Base-by-base conservation (phyloP, 306 rosid species). In the Cicer chorassanicum region DNA sequence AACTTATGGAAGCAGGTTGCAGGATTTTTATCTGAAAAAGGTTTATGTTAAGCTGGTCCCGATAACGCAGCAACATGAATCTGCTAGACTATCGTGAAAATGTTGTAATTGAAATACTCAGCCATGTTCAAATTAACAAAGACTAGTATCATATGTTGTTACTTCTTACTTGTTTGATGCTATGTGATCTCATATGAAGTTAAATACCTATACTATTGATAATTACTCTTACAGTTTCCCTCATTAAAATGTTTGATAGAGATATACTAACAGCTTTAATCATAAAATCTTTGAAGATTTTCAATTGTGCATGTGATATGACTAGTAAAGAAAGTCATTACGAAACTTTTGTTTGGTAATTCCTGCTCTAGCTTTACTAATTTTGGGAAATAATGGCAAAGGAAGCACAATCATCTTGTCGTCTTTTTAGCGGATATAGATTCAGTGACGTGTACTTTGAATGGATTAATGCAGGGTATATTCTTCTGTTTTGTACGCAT, bases 271-370 rank as follows among this genome's bases (percentile, higher is more conserved):
- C 16, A 66, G 42, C 16, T 19, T 34, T 45, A 46, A 21, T 18
- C 73, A 29, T 7, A 49, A 68, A 39, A 68, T 49, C 29, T 4
- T n/a, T 46, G 18, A 12, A 66, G 13, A 11, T 13, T 67, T 48
- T 42, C 57, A 21, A 67, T 24, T 21, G 21, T 45, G 57, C 57
- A 21, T 48, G 8, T 19, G 57, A 21, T 67, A 34, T 24, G 29
- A 46, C 18, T 46, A 21, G 8, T 46, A 45, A 45, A 45, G 13
- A 40, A 40, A 64, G 53, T 56, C 48, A n/a, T 74, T 40, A 75
- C 19, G 24, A 62, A 60, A 48, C 9, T 0, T 41, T 49, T 74
- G 18, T 36, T 34, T 74, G 19, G 49, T 14, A 36, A 9, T 38
- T 15, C 36, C 11, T 18, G n/a, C 70, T 66, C 11, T 9, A 66